A percentile compares a stretch with the other conserved stretches of the same genome.
phyloP scores from a whole-genome alignment of 441 rosid genomes.

The Corymbia calophylla region DNA sequence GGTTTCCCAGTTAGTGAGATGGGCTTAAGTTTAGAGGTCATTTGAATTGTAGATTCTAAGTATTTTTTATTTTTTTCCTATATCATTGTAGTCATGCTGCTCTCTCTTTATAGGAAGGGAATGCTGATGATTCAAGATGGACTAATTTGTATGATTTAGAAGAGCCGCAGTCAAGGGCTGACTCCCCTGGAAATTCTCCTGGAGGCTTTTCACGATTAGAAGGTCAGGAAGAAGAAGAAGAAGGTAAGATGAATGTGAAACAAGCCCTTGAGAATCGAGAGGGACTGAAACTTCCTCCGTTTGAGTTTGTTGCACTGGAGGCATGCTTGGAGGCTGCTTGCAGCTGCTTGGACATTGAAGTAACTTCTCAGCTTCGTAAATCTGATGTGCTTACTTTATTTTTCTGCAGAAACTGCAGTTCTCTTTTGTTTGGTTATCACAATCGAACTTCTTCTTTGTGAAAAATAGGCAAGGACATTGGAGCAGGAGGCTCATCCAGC shows the following conservation, averaged over 20 bases:
- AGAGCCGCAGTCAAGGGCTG: conserved; percentile 24
- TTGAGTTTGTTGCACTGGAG: conserved; percentile 83
- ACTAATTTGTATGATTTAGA: conserved; percentile 26
- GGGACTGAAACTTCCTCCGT: conserved; percentile 68
- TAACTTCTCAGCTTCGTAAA: conserved; percentile 4
- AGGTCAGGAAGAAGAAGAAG: conserved; percentile 23
- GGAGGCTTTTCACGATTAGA: conserved; percentile 18
- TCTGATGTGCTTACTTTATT: neutral
- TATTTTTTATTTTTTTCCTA: neutral
- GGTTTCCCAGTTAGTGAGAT: neutral
- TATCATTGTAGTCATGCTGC: neutral
- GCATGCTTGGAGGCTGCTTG: conserved; percentile 92
- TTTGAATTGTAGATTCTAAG: neutral
- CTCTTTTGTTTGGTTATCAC: neutral
- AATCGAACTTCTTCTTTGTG: neutral
- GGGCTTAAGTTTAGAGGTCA: neutral
- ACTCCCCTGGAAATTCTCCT: conserved; percentile 16
- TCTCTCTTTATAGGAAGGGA: conserved; percentile 35
- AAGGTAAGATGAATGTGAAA: conserved; percentile 40
- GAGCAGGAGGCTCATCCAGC: conserved; percentile 93
- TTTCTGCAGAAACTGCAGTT: neutral
- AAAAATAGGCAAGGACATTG: conserved; percentile 51
- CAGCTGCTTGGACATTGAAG: conserved; percentile 82
- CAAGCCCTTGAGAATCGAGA: conserved; percentile 56
- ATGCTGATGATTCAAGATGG: conserved; percentile 34